Evolutionary conservation across 1,284 basidiomycete genomes (phyloP), one percentile per base, ranked within the genome.

Genomic region (Fomitopsis palustris): DNA sequence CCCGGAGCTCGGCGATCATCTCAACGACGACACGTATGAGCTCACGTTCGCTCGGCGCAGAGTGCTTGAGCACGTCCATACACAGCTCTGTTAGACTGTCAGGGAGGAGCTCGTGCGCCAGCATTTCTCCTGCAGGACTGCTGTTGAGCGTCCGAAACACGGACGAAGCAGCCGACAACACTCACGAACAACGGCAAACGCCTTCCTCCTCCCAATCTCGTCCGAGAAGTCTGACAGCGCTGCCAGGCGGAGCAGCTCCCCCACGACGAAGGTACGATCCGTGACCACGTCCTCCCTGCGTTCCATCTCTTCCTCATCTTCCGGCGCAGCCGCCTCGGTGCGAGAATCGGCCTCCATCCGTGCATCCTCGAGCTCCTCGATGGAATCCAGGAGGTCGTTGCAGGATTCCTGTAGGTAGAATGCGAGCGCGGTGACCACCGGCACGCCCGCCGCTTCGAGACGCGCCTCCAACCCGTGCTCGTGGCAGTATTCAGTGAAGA

Each of bases 21-120:
- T 98, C 95, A n/a, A 97, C 95, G 4, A 96, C 85, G 29, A 98
- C 85, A 2, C 93, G 87, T 70, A 97, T 93, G 55, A 97, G 82
- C 69, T 97, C 95, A 8, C 88, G 80, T 74, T 98, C 95, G 16
- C 84, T 88, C 6, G 90, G 84, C 41, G 90, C 85, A 37, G 96
- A 88, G 67, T 86, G 87, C 63, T 87, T 84, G 53, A 98, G 76
- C 9, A 98, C 86, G 68, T 98, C 95, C 51, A 97, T 77, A 70
- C 90, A 93, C 8, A 78, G 81, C 7, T 92, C 85, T 51, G 96
- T 86, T 35, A 97, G 79, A 2, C 79, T 75, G 31, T 89, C 85
- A 0, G 95, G 95, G 0, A 98, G 79, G 16, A 81, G 76, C 10
- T 89, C 84, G 68, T 95, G 90, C 0, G 87, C 86, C n/a, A 96